Conservation (phyloP, 305 asterid genomes). For the Ilex paraguariensis region DNA sequence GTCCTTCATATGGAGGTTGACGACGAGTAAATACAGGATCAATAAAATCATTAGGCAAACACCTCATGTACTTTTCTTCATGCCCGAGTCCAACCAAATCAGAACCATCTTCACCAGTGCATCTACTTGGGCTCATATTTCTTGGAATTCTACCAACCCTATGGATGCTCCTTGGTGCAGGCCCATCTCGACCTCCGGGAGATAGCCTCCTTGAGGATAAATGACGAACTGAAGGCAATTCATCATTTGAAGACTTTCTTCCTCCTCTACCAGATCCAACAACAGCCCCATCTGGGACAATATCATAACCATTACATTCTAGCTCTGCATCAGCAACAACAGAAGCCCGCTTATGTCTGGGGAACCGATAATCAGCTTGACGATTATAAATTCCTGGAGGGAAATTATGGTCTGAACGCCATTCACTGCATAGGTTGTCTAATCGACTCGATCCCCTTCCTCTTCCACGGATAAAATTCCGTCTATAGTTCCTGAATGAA, state of each 20-base stretch:
- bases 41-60: constrained; percentile 43
- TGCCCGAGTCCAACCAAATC: constrained; percentile 34
- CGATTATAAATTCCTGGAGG: constrained; percentile 38
- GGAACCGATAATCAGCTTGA: constrained; percentile 40
- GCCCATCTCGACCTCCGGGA: constrained; percentile 51
- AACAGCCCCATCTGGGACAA: constrained; percentile 34
- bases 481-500: constrained; percentile 47
- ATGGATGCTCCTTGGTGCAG: constrained; percentile 33
- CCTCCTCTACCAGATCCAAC: constrained; percentile 31
- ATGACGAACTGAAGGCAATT: constrained; percentile 44
- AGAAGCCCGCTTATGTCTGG: constrained; percentile 45
- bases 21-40: constrained; percentile 41
- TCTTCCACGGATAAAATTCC: constrained; percentile 49
- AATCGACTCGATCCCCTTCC: constrained; percentile 56
- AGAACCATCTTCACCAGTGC: constrained; percentile 35
- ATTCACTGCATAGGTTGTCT: constrained; percentile 41
- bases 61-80: constrained; percentile 45
- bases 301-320: constrained; percentile 44
- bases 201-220: constrained; percentile 51
- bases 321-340: constrained; percentile 36
- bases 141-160: constrained; percentile 43
- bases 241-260: constrained; percentile 48
- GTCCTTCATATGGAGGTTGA: constrained; percentile 46
- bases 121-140: constrained; percentile 49
- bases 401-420: constrained; percentile 57